Base-by-base conservation (phyloP, 306 rosid genomes). In the Vigna reflexopilosa region DNA sequence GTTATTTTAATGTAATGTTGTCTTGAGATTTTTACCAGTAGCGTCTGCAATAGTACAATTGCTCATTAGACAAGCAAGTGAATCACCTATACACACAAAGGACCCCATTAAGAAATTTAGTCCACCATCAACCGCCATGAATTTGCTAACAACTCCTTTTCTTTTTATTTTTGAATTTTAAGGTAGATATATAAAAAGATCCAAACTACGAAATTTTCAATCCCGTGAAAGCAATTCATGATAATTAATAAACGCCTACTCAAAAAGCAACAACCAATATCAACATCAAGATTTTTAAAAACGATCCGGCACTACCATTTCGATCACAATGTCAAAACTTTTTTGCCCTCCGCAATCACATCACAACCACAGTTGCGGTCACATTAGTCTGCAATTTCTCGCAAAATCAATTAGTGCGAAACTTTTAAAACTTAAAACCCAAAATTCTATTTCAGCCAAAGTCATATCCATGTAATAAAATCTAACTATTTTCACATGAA, bases 171-270 rank as follows among this genome's bases (percentile, higher is more conserved):
- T 30, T 32, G 22, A 61, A 14, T 32, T 61, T 32, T n/a, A 66
- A 66, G 50, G 15, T 26, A 57, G 19, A 45, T 14, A 51, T 2
- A 50, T 9, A 48, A 34, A 82, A 69, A 56, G 6, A 70, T 71
- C 26, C 51, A 70, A 70, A 70, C 19, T 55, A 38, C 3, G 64
- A 72, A 66, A 66, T 58, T 50, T 67, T 7, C 81, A 65, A 61
- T 15, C 54, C 9, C 42, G 13, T 2, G 70, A 44, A 78, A 70
- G 68, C 7, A 72, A 74, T 26, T 42, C 72, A 58, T 51, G n/a
- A 70, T 19, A 47, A 38, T 59, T 44, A 4, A 80, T 45, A 70
- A 28, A 64, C 28, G 34, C 47, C 72, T 1, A 74, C 26, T 20
- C 17, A 24, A 56, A 62, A 69, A 32, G 55, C 49, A 56, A 47